Percentiles rank a stretch among this genome's conserved stretches.
Conservation (phyloP, 306 rosid species). For the Oemleria cerasiformis region DNA sequence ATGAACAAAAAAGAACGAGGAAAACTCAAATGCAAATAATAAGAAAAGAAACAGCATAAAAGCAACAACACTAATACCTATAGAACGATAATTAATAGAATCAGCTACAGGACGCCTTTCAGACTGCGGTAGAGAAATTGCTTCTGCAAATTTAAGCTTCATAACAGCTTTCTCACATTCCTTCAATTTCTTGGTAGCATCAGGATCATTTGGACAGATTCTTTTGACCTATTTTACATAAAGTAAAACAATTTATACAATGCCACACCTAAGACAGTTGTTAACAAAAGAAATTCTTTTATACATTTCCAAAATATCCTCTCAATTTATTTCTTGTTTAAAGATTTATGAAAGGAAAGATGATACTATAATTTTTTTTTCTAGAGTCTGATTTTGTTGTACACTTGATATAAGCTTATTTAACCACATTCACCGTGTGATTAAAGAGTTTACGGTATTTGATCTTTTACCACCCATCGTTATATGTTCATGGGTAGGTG, state of each 20-base stretch:
- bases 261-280: constrained; percentile 3
- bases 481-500: not conserved
- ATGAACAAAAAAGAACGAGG: not conserved
- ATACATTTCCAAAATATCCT: not conserved
- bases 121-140: constrained; percentile 68
- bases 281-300: not conserved
- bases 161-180: constrained; percentile 96
- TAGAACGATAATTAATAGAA: constrained; percentile 61
- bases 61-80: constrained; percentile 58
- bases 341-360: not conserved
- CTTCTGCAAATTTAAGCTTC: constrained; percentile 96
- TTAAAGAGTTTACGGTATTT: not conserved
- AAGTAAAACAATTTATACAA: constrained; percentile 20
- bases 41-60: not conserved
- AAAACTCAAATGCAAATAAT: not conserved
- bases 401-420: not conserved
- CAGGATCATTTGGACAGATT: constrained; percentile 85
- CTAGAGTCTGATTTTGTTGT: not conserved
- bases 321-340: not conserved
- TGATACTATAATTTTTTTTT: not conserved
- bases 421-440: not conserved
- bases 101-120: constrained; percentile 63
- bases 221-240: constrained; percentile 67
- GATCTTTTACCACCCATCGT: not conserved
- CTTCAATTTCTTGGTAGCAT: constrained; percentile 83